These are phyloP conservation scores for Thuja plicata DNA, from an alignment of 83 land plant species.

Conservation along the genomic window DNA sequence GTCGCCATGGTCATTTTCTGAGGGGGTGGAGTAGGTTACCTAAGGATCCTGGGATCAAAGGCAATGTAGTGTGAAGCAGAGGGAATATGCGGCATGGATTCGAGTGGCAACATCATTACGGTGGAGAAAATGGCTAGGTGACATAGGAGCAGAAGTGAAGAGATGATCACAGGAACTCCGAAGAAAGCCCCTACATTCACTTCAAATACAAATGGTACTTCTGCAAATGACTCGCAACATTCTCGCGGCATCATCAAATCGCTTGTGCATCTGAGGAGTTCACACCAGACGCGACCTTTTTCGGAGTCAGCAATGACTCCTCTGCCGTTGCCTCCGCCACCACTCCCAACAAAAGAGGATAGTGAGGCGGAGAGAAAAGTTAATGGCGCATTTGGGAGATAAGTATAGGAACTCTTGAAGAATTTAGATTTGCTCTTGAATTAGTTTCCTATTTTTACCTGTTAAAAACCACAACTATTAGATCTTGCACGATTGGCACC, in stretches of 20 bases:
- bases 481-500: too few relatives aligned
- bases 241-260: constrained; percentile 73
- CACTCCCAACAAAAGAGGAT: constrained; percentile 14
- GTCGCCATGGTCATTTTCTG: background rate
- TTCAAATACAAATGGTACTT: constrained; percentile 72
- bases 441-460: too few relatives aligned
- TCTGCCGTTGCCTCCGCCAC: constrained; percentile 10
- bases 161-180: constrained; percentile 47
- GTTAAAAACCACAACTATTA: too few relatives aligned
- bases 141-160: constrained; percentile 71
- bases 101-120: constrained; percentile 12
- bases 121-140: constrained; percentile 24
- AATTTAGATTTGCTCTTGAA: too few relatives aligned
- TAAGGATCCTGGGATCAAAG: constrained; percentile 13
- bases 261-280: constrained; percentile 79
- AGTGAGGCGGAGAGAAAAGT: too few relatives aligned
- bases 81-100: constrained; percentile 1
- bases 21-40: constrained; percentile 2
- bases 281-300: constrained; percentile 76
- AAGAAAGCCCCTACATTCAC: constrained; percentile 69
- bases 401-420: too few relatives aligned
- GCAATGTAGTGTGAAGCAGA: background rate
- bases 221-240: constrained; percentile 83
- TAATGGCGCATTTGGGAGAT: too few relatives aligned
- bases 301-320: constrained; percentile 66